Conservation (phyloP, 2,329 filamentous ascomycete species). For the Leptodontidium sp. region DNA sequence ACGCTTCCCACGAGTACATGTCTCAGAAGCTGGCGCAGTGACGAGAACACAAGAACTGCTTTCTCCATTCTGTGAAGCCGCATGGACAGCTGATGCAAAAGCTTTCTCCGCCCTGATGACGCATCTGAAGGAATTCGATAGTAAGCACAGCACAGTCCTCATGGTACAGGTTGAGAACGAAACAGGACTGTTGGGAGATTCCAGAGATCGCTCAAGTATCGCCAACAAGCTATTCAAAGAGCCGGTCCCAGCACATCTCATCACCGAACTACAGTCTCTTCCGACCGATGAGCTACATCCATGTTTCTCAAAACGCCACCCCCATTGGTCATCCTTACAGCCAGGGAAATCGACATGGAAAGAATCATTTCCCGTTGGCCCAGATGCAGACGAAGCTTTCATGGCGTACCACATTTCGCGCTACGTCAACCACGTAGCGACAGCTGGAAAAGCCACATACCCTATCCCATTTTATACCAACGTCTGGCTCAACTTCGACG, state of each 20-base stretch:
- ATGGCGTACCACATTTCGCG: conserved; percentile 36
- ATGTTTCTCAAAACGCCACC: conserved; percentile 34
- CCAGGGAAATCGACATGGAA: conserved; percentile 46
- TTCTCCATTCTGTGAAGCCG: conserved; percentile 45
- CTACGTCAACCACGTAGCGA: conserved; percentile 32
- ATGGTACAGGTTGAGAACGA: conserved; percentile 39
- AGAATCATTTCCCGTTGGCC: conserved; percentile 45
- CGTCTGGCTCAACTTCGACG: conserved; percentile 38
- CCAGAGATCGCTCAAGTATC: conserved; percentile 31
- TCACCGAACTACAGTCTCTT: conserved; percentile 40
- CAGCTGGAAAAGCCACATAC: conserved; percentile 35
- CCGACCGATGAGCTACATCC: conserved; percentile 40
- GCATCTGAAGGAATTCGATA: conserved; percentile 34
- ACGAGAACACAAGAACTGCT: conserved; percentile 49
- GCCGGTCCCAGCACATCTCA: conserved; percentile 44
- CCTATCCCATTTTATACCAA: conserved; percentile 38
- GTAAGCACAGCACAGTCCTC: conserved; percentile 28
- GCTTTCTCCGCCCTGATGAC: conserved; percentile 48
- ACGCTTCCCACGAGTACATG: conserved; percentile 47
- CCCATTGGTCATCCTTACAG: not conserved
- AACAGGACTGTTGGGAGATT: conserved; percentile 35
- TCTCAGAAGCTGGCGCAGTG: conserved; percentile 46
- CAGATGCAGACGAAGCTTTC: conserved; percentile 35
- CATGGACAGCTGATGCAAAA: conserved; percentile 45
- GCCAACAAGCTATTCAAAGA: conserved; percentile 35